Evolutionary conservation across 257 asterid species (phyloP).

Genomic region (Solanum gandarillasii): DNA sequence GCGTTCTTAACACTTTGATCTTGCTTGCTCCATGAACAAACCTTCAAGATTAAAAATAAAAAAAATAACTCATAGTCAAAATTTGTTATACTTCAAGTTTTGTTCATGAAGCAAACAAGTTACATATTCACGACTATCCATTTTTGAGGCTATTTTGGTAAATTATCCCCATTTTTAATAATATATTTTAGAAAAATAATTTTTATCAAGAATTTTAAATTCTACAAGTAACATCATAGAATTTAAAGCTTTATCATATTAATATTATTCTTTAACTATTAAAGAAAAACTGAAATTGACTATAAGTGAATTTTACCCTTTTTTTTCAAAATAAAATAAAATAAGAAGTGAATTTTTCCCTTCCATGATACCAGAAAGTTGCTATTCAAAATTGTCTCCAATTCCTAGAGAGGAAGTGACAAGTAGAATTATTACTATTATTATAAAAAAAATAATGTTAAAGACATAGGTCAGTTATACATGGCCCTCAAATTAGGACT

Average conservation of each 20-base stretch:
- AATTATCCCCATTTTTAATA: no score
- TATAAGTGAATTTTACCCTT: background rate
- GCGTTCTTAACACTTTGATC: no score
- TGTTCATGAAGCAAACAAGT: no score
- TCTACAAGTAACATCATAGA: background rate
- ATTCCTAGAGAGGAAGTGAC: background rate
- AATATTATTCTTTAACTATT: background rate
- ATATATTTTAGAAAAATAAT: no score
- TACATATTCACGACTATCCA: no score
- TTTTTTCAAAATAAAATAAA: background rate
- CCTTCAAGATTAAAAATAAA: no score
- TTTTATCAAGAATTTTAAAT: background rate
- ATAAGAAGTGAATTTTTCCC: background rate
- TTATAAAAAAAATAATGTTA: background rate
- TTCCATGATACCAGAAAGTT: background rate
- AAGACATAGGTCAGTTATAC: background rate
- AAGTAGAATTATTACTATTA: background rate
- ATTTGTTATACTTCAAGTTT: no score
- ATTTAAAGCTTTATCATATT: background rate
- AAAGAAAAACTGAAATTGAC: no score
- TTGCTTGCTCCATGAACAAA: no score
- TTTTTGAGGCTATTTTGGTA: no score
- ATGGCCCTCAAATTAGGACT: background rate
- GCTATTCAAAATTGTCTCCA: background rate
- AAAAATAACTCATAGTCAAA: no score